Conservation (phyloP, 2,329 filamentous ascomycete species). For the Penicillium sumatraense region DNA sequence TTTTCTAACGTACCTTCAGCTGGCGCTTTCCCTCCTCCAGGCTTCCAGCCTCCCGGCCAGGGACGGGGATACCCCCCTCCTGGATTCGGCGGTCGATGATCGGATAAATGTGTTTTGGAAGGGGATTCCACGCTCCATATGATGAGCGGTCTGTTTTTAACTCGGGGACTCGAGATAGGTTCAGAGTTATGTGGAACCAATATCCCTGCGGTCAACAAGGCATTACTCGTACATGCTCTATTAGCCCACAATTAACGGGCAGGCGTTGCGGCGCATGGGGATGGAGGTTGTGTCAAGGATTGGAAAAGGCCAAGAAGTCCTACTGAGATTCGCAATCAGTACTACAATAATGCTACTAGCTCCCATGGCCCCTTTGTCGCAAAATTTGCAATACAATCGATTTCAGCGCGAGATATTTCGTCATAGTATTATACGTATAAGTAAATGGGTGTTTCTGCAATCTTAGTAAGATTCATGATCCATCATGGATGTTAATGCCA, state of each 20-base stretch:
- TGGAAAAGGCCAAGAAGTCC: slow-evolving; percentile 27
- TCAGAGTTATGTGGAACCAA: slow-evolving; percentile 12
- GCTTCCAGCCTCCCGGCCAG: slow-evolving; percentile 72
- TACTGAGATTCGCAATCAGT: slow-evolving; percentile 24
- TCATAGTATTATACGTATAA: too few species aligned
- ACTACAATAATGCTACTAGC: slow-evolving; percentile 23
- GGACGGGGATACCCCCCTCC: slow-evolving; percentile 58
- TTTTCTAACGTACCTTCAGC: slow-evolving; percentile 51
- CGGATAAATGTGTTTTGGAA: slow-evolving; percentile 22
- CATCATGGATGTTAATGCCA: too few species aligned
- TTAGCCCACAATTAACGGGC: slow-evolving; percentile 38
- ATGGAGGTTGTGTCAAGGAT: slow-evolving; percentile 38
- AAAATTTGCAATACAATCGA: slow-evolving; percentile 15
- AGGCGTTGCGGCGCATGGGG: slow-evolving; percentile 49
- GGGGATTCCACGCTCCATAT: slow-evolving; percentile 28
- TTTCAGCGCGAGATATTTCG: neutral
- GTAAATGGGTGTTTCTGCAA: too few species aligned
- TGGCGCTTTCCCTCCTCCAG: slow-evolving; percentile 63
- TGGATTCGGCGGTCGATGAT: slow-evolving; percentile 53
- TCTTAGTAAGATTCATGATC: too few species aligned
- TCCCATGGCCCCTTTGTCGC: slow-evolving; percentile 12
- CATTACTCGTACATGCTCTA: slow-evolving; percentile 29
- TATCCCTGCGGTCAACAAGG: slow-evolving; percentile 21
- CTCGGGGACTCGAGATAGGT: slow-evolving; percentile 18
- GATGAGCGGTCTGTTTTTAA: slow-evolving; percentile 26